phyloP scores from a whole-genome alignment of 1,284 basidiomycete species.

The Rhodotorula sp. region DNA sequence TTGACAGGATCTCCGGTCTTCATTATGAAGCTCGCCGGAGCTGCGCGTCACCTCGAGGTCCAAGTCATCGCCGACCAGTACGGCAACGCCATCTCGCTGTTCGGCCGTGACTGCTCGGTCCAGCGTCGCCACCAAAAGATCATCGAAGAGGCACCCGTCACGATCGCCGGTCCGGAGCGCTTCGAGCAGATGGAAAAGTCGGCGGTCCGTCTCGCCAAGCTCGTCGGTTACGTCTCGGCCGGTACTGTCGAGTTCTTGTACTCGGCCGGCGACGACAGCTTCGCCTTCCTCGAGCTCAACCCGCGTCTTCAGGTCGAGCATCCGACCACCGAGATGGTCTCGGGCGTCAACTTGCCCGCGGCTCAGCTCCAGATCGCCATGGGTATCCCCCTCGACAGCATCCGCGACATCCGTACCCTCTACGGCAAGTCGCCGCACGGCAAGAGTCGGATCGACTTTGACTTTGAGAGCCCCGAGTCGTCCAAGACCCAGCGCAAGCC shows the following conservation, averaged over 20 bases:
- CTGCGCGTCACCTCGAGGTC: slow-evolving; percentile 96
- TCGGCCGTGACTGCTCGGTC: slow-evolving; percentile 98
- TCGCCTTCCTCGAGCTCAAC: slow-evolving; percentile 98
- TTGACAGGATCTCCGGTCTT: slow-evolving; percentile 90
- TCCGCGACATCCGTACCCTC: slow-evolving; percentile 91
- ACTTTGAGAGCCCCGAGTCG: slow-evolving; percentile 83
- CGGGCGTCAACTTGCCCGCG: slow-evolving; percentile 95
- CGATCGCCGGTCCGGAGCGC: slow-evolving; percentile 84
- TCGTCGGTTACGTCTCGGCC: slow-evolving; percentile 98
- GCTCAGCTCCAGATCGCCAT: slow-evolving; percentile 97
- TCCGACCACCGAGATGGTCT: slow-evolving; percentile 99
- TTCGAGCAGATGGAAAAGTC: slow-evolving; percentile 99
- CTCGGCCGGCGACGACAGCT: slow-evolving; percentile 87
- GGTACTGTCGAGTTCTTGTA: slow-evolving; percentile 95
- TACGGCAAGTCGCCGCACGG: slow-evolving; percentile 90
- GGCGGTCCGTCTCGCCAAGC: slow-evolving; percentile 93
- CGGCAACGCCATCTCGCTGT: slow-evolving; percentile 97
- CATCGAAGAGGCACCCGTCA: slow-evolving; percentile 99
- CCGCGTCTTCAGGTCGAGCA: slow-evolving; percentile 99
- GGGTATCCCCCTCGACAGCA: slow-evolving; percentile 95
- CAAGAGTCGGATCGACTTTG: slow-evolving; percentile 91
- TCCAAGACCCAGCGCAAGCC: slow-evolving; percentile 91
- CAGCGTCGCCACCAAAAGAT: slow-evolving; percentile 99
- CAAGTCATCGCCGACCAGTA: slow-evolving; percentile 99
- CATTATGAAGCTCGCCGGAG: slow-evolving; percentile 99